These are phyloP conservation scores for Liquidambar formosana DNA, from an alignment of 164 flowering plant species.

Conservation along the genomic window DNA sequence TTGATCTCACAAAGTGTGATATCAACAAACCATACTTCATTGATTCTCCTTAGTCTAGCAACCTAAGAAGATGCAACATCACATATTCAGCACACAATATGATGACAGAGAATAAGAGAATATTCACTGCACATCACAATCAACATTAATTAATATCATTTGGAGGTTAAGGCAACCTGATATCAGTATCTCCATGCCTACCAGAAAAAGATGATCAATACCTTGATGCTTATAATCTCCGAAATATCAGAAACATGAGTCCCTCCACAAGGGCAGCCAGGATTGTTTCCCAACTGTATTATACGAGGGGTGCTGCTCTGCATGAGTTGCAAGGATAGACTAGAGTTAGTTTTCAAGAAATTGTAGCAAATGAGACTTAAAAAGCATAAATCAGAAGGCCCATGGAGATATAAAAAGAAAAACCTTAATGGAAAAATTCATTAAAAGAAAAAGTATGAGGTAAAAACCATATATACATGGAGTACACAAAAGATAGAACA, in stretches of 20 bases:
- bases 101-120: background rate
- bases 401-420: background rate
- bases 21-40: too few relatives aligned
- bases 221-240: constrained; percentile 70
- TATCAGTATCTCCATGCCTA: constrained; percentile 59
- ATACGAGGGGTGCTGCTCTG: constrained; percentile 82
- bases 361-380: background rate
- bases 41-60: too few relatives aligned
- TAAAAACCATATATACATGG: background rate
- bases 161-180: background rate
- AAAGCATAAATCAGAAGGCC: too few relatives aligned
- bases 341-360: background rate
- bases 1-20: too few relatives aligned
- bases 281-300: constrained; percentile 58
- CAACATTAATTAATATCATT: background rate
- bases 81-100: too few relatives aligned
- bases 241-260: constrained; percentile 84
- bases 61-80: too few relatives aligned
- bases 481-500: too few relatives aligned
- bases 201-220: constrained; percentile 14
- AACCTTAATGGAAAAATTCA: background rate
- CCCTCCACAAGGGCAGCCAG: constrained; percentile 96
- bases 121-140: background rate
- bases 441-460: too few relatives aligned
- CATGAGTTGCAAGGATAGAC: constrained; percentile 18